phyloP scores from a whole-genome alignment of 2,329 filamentous ascomycete species.

The Verticillium isaacii region DNA sequence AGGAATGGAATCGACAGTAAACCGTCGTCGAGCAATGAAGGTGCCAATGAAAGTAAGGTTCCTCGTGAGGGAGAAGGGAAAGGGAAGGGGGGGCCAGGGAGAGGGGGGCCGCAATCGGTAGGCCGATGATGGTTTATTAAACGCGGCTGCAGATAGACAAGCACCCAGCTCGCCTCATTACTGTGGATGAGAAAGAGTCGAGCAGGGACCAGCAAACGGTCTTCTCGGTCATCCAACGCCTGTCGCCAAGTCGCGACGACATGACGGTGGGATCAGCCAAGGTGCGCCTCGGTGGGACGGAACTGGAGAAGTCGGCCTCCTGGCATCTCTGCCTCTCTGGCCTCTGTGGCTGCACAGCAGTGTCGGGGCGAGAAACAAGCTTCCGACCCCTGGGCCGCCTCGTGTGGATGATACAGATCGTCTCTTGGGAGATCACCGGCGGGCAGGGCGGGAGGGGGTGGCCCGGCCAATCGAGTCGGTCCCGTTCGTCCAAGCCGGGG shows the following conservation, averaged over 20 bases:
- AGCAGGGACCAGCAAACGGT: neutral
- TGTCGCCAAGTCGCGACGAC: neutral
- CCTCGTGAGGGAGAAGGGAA: slow-evolving; percentile 5
- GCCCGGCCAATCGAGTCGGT: neutral
- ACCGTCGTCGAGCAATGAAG: slow-evolving; percentile 13
- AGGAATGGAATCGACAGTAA: slow-evolving; percentile 11
- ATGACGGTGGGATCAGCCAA: neutral
- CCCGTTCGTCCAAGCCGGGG: neutral
- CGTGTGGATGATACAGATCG: neutral
- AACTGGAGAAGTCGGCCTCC: neutral
- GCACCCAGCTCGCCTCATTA: neutral
- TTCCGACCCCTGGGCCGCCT: neutral
- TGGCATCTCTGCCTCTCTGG: neutral
- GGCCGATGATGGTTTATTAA: neutral
- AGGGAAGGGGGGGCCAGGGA: neutral
- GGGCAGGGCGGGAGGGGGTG: neutral
- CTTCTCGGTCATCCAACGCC: neutral
- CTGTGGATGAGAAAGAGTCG: neutral
- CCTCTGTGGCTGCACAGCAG: neutral
- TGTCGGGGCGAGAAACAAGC: neutral
- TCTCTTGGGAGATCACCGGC: neutral
- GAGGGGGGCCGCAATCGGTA: slow-evolving; percentile 4
- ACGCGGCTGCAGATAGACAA: neutral
- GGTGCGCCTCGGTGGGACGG: neutral
- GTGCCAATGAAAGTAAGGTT: slow-evolving; percentile 7